Percentiles rank a stretch among this genome's conserved stretches.
Evolutionary conservation across 371 early-diverging fungal genomes (phyloP).

Genomic region (Phascolomyces articulosus): DNA sequence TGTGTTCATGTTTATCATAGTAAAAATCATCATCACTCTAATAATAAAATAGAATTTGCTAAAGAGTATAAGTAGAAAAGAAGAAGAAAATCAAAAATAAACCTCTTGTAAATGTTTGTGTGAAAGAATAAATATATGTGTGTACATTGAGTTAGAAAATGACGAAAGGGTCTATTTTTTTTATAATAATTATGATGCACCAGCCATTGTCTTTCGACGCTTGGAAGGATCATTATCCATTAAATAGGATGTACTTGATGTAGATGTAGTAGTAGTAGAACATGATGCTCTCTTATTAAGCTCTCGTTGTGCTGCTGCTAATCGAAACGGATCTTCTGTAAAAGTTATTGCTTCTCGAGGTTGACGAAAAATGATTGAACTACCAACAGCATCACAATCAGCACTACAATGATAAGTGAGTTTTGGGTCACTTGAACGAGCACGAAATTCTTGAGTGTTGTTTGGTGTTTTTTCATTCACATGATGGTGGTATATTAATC

Average conservation of each 20-base stretch:
- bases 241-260: neutral
- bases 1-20: too few species aligned
- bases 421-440: neutral
- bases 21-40: too few species aligned
- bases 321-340: neutral
- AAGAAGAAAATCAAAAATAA: too few species aligned
- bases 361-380: neutral
- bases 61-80: too few species aligned
- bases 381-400: neutral
- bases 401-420: neutral
- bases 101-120: too few species aligned
- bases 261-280: neutral
- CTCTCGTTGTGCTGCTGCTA: neutral
- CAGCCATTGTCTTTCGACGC: neutral
- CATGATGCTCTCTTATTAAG: neutral
- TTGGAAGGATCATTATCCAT: neutral
- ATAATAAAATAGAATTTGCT: too few species aligned
- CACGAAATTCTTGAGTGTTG: neutral
- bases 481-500: constrained; percentile 10
- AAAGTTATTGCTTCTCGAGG: neutral
- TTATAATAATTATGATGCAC: neutral
- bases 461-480: neutral
- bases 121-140: too few species aligned
- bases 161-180: too few species aligned
- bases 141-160: too few species aligned